phyloP scores from a whole-genome alignment of 805 yeast genomes.

The Barnettozyma siamensis region DNA sequence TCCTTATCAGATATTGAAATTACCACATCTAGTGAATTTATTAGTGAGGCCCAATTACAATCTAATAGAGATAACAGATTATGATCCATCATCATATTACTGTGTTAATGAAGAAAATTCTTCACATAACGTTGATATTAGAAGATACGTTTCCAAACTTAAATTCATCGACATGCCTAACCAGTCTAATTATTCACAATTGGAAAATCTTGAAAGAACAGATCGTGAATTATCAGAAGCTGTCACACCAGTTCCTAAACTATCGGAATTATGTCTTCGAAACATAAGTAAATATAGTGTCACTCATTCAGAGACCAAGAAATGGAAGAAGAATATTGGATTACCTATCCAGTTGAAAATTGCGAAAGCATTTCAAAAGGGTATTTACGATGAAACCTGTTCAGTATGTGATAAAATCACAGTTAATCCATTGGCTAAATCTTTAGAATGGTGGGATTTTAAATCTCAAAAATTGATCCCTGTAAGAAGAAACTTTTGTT shows the following conservation, averaged over 20 bases:
- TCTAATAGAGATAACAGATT: conserved; percentile 19
- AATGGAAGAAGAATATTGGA: conserved; percentile 48
- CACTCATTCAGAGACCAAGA: conserved; percentile 45
- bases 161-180: conserved; percentile 20
- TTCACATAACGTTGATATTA: conserved; percentile 13
- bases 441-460: conserved; percentile 64
- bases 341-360: conserved; percentile 39
- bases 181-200: neutral
- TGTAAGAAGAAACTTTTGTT: conserved; percentile 49
- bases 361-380: conserved; percentile 48
- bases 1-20: conserved; percentile 47
- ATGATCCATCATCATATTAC: conserved; percentile 10
- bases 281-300: conserved; percentile 46
- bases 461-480: conserved; percentile 45
- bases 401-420: conserved; percentile 43
- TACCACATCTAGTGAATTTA: conserved; percentile 38
- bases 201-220: conserved; percentile 7
- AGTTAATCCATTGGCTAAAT: conserved; percentile 53
- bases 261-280: conserved; percentile 44
- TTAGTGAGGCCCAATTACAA: conserved; percentile 52
- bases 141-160: conserved; percentile 21
- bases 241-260: conserved; percentile 35
- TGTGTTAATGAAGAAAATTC: conserved; percentile 22
- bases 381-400: conserved; percentile 45
- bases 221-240: conserved; percentile 18